These are phyloP conservation scores for Nicotiana sylvestris DNA, from an alignment of 257 asterid species.

Conservation along the genomic window DNA sequence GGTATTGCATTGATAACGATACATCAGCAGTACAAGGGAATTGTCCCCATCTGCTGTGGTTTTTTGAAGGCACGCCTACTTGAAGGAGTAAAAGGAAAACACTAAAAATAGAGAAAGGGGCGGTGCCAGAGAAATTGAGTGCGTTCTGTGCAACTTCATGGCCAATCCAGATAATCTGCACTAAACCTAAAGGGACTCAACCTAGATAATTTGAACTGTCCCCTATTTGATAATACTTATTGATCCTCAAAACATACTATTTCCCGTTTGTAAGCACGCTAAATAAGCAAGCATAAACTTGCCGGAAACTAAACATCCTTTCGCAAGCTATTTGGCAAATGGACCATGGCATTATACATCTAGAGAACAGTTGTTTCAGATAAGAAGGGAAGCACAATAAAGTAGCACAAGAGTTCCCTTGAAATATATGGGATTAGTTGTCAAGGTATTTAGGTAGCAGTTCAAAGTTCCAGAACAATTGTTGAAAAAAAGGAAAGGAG, in stretches of 20 bases:
- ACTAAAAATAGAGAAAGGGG: background rate
- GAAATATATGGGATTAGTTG: background rate
- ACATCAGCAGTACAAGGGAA: background rate
- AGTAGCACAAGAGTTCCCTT: background rate
- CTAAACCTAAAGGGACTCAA: background rate
- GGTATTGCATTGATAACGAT: constrained; percentile 1
- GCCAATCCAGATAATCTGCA: background rate
- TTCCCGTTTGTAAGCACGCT: background rate
- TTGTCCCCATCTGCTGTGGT: background rate
- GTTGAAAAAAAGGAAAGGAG: background rate
- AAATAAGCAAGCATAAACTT: background rate
- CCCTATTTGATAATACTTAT: background rate
- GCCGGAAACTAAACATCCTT: background rate
- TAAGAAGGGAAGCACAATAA: background rate
- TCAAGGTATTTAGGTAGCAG: background rate
- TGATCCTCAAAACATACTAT: background rate
- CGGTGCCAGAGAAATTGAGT: background rate
- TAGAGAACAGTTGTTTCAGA: background rate
- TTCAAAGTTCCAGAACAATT: background rate
- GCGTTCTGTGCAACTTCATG: background rate
- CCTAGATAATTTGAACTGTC: background rate
- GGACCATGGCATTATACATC: background rate
- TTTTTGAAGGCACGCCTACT: background rate
- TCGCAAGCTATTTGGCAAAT: background rate
- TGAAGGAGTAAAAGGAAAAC: background rate